Conservation (phyloP, 2,329 filamentous ascomycete species). For the Pseudocercospora ulei region DNA sequence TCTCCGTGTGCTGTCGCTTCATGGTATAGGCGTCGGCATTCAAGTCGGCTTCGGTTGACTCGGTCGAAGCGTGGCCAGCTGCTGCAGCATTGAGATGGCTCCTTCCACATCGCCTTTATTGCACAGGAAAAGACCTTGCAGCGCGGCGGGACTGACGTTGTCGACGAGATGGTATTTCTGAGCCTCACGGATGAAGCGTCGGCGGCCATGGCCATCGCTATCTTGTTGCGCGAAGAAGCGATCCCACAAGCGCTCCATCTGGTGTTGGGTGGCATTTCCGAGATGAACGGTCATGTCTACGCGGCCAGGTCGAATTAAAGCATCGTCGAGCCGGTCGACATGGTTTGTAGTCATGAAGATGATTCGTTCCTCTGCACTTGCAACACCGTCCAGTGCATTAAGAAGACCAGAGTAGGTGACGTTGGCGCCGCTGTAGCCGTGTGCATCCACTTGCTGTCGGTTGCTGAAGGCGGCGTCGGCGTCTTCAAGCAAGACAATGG, state of each 20-base stretch:
- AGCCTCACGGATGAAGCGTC: slow-evolving; percentile 61
- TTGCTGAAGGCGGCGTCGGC: slow-evolving; percentile 86
- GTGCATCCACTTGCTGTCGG: slow-evolving; percentile 61
- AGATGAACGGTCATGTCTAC: slow-evolving; percentile 90
- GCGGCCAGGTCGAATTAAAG: slow-evolving; percentile 77
- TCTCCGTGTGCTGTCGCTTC: neutral
- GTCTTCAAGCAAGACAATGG: slow-evolving; percentile 76
- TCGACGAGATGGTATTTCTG: slow-evolving; percentile 61
- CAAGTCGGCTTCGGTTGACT: neutral
- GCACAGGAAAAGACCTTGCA: slow-evolving; percentile 90
- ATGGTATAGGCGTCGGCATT: neutral
- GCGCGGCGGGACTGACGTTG: slow-evolving; percentile 71
- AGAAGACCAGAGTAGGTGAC: slow-evolving; percentile 90
- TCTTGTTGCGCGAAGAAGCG: slow-evolving; percentile 87
- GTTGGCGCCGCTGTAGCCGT: slow-evolving; percentile 77
- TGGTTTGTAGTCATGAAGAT: slow-evolving; percentile 94
- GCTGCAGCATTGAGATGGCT: slow-evolving; percentile 50
- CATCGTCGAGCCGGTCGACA: slow-evolving; percentile 77
- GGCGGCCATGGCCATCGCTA: slow-evolving; percentile 50
- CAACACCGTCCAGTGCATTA: slow-evolving; percentile 66
- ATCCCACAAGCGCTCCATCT: slow-evolving; percentile 82
- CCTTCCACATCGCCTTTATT: slow-evolving; percentile 87
- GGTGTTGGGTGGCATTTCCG: slow-evolving; percentile 74
- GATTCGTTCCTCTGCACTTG: slow-evolving; percentile 85
- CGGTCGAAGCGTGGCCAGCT: slow-evolving; percentile 23